Evolutionary conservation across 2,329 filamentous ascomycete genomes (phyloP), one percentile per base, ranked within the genome.

Genomic region (Fusarium mexicanum): DNA sequence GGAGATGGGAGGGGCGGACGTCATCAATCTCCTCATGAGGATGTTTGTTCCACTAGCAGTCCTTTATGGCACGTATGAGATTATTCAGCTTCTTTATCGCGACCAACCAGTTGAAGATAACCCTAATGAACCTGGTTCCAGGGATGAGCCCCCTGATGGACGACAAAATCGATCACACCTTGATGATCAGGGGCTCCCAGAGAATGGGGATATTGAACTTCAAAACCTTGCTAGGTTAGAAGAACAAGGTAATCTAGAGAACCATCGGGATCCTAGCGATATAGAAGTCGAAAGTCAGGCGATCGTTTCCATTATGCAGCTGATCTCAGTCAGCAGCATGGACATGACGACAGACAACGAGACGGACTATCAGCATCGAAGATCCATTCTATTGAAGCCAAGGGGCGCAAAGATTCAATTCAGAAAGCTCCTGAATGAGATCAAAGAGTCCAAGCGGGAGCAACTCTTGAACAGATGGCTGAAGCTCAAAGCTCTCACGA

Each of bases 301-400:
- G 6, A 51, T 51, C 12, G 4, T 18, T 14, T 10, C 22, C 12
- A 24, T 24, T 4, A 6, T 51, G 2, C 17, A 20, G 5, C 22
- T 24, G 3, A 35, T 35, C 17, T 51, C 31, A 0, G 12, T 0
- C 14, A 10, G 22, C 17, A 18, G 10, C 17, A 35, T 5, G 8
- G 22, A 20, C 1, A 24, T 18, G 3, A 11, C 8, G 12, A 11
- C n/a, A 35, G 17, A 20, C 2, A 35, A 17, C 17, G 48, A 51
- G n/a, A 6, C 6, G 2, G 14, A 8, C 3, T 35, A 40, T 18
- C 13, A 8, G 6, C 6, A 18, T 6, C 18, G 18, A 14, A 26
- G 7, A 3, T 26, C 16, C 6, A 7, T 4, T 0, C 4, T 64
- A 0, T 47, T 29, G 0, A 17, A 35, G 9, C 22, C 6, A 3